Conservation (phyloP, 2,329 filamentous ascomycete genomes). For the Plectosphaerella sp. region DNA sequence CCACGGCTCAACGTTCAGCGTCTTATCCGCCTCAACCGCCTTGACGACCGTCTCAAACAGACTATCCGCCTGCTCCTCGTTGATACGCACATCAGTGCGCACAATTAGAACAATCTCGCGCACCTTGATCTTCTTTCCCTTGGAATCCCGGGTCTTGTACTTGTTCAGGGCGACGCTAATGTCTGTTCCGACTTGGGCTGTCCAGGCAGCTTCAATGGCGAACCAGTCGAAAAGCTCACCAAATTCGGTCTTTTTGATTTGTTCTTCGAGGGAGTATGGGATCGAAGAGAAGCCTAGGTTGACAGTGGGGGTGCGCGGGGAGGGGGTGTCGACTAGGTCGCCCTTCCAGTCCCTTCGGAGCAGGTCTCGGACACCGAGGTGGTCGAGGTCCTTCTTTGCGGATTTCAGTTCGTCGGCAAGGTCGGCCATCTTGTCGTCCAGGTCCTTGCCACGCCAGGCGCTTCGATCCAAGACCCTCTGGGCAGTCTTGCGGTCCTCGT, state of each 20-base stretch:
- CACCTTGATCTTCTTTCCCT: constrained; percentile 36
- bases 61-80: constrained; percentile 34
- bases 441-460: constrained; percentile 31
- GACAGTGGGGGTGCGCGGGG: constrained; percentile 38
- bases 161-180: constrained; percentile 40
- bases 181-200: constrained; percentile 36
- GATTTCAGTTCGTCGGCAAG: constrained; percentile 31
- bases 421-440: constrained; percentile 35
- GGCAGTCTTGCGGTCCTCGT: constrained; percentile 31
- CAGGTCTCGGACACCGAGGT: constrained; percentile 35
- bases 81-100: constrained; percentile 37
- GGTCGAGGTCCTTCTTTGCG: constrained; percentile 36
- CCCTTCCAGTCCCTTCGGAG: constrained; percentile 43
- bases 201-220: constrained; percentile 42
- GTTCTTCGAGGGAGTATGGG: constrained; percentile 38
- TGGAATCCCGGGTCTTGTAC: constrained; percentile 32
- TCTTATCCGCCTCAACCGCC: constrained; percentile 33
- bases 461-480: constrained; percentile 33
- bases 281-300: constrained; percentile 40
- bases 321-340: constrained; percentile 39
- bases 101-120: constrained; percentile 40
- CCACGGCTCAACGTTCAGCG: constrained; percentile 35
- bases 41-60: constrained; percentile 32
- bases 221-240: constrained; percentile 43
- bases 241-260: constrained; percentile 40